Base-by-base conservation (phyloP, 1,284 basidiomycete genomes). In the Irpex lacteus region DNA sequence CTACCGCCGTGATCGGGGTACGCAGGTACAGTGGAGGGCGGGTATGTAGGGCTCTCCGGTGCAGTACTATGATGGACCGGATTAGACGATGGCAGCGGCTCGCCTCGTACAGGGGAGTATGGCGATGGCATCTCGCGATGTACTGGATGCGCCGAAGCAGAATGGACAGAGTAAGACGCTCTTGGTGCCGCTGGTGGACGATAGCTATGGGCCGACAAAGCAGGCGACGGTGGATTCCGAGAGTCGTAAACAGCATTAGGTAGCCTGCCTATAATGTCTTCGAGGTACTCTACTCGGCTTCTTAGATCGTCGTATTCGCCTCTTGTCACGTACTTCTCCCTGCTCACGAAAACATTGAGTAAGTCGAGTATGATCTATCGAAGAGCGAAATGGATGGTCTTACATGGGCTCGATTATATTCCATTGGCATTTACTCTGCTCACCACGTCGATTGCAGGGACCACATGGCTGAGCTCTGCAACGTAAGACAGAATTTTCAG, bases 391-490 rank as follows among this genome's bases (percentile, higher is more conserved):
- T 36, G 60, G 55, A 44, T 52, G 54, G 34, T 74, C 84, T 70
- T 76, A 86, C 84, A 84, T 79, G 57, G 85, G 82, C 68, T 86
- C 84, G 62, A 86, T 74, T 59, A 83, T 80, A 69, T 82, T 80
- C 85, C 84, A 86, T 67, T 83, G 81, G 68, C 86, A 86, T 70
- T 82, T 84, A 62, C 74, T 74, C 69, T 80, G 79, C 71, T 87
- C 85, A 47, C 81, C 81, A 50, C 85, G 79, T 38, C 84, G 77
- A 63, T 77, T 75, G 71, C 85, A 86, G 1, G 85, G 85, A 7
- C 82, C 83, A 72, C 85, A 86, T 56, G 83, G 85, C 64, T 86
- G 81, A 4, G 77, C 79, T 70, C 81, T 83, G 67, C 18, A 49
- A 21, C 21, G 53, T 70, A 65, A 61, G 66, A 52, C 56, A 47